Evolutionary conservation across 176 grass and related monocot genomes (phyloP).

Genomic region (Avena insularis): DNA sequence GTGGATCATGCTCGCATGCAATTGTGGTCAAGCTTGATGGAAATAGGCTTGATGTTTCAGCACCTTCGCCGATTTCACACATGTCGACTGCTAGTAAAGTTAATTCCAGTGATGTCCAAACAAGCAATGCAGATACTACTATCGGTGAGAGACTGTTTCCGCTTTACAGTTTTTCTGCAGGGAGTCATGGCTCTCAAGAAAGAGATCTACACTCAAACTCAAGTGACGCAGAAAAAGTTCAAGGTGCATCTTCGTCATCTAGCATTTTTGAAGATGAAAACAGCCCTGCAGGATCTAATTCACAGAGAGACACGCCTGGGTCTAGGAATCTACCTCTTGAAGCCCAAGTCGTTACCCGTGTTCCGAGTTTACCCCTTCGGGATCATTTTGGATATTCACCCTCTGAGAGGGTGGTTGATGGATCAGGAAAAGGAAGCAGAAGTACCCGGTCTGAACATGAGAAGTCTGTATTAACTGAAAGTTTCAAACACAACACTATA

Average conservation of each 20-base stretch:
- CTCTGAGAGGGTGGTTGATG: conserved; percentile 59
- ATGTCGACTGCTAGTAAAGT: conserved; percentile 47
- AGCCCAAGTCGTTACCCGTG: conserved; percentile 53
- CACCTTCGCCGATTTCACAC: conserved; percentile 55
- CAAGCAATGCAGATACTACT: conserved; percentile 32
- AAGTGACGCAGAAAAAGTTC: conserved; percentile 57
- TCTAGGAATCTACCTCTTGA: conserved; percentile 56
- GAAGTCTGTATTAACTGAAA: conserved; percentile 69
- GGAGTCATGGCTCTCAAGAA: conserved; percentile 62
- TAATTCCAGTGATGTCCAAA: conserved; percentile 51
- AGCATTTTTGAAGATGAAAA: conserved; percentile 68
- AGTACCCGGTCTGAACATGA: conserved; percentile 93
- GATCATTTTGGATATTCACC: conserved; percentile 74
- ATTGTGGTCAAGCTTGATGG: conserved; percentile 73
- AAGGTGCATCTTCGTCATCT: conserved; percentile 58
- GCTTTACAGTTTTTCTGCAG: conserved; percentile 74
- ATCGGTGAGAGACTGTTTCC: conserved; percentile 58
- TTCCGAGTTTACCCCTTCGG: conserved; percentile 79
- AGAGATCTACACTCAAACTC: conserved; percentile 58
- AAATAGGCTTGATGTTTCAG: conserved; percentile 73
- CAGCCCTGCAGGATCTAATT: conserved; percentile 58
- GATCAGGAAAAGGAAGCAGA: conserved; percentile 73
- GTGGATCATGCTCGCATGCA: conserved; percentile 81
- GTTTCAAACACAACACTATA: conserved; percentile 82
- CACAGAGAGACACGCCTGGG: conserved; percentile 54